Percentiles rank a stretch among this genome's conserved stretches.
phyloP scores from a whole-genome alignment of 805 yeast species.

The Candida stauntonica region DNA sequence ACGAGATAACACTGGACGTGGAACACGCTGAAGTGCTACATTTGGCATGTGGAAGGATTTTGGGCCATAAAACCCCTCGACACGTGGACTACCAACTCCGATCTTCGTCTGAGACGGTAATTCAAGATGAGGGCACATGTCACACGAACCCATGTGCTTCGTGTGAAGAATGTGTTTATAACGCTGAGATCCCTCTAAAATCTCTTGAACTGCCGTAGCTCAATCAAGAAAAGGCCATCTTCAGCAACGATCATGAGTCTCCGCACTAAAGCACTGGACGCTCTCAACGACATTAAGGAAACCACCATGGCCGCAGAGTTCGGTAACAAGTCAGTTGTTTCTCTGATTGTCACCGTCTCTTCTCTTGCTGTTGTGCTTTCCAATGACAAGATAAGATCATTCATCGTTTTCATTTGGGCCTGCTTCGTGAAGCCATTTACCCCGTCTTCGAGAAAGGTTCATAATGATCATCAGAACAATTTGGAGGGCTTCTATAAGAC shows the following conservation, averaged over 20 bases:
- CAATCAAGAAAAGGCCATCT: background rate
- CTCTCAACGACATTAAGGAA: constrained; percentile 5
- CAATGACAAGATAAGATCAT: constrained; percentile 21
- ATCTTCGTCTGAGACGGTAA: background rate
- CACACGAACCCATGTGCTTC: background rate
- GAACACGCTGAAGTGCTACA: too few species aligned
- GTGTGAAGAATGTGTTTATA: background rate
- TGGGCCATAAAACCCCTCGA: background rate
- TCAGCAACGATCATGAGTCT: constrained; percentile 5
- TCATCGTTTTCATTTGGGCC: constrained; percentile 30
- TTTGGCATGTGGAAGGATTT: background rate
- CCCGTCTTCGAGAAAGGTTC: constrained; percentile 22
- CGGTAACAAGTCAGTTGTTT: constrained; percentile 4
- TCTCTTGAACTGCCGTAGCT: background rate
- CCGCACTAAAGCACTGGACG: constrained; percentile 4
- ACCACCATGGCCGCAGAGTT: constrained; percentile 3
- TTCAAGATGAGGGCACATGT: background rate
- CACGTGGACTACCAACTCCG: background rate
- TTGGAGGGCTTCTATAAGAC: constrained; percentile 65
- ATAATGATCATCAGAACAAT: constrained; percentile 29
- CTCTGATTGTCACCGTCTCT: constrained; percentile 8
- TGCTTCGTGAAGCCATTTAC: constrained; percentile 33
- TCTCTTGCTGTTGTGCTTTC: constrained; percentile 10
- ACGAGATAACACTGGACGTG: too few species aligned
- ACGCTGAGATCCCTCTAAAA: background rate